A percentile compares a stretch with the other conserved stretches of the same genome.
Evolutionary conservation across 768 basidiomycete genomes (phyloP).

Genomic region (Leccinum pellstonianum): DNA sequence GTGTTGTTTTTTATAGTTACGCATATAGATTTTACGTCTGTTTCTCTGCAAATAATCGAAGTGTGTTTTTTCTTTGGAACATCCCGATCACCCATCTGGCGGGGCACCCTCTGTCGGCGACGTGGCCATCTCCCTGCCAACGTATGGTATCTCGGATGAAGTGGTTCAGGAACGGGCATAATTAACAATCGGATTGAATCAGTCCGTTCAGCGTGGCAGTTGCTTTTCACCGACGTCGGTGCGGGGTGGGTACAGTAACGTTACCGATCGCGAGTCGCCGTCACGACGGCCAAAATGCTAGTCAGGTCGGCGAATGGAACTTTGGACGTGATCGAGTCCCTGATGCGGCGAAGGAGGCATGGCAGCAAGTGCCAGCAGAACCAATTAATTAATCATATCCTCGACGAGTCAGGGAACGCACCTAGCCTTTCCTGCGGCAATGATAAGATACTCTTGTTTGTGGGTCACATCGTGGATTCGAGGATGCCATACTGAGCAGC

Average conservation of each 20-base stretch:
- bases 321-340: too few species aligned
- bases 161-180: background rate
- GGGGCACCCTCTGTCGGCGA: background rate
- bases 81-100: background rate
- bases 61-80: background rate
- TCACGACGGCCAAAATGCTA: background rate
- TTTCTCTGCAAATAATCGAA: background rate
- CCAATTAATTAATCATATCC: background rate
- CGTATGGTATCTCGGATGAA: background rate
- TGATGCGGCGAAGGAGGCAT: background rate
- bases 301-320: background rate
- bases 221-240: background rate
- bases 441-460: background rate
- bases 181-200: too few species aligned
- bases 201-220: too few species aligned
- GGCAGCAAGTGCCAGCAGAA: background rate
- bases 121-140: background rate
- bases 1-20: background rate
- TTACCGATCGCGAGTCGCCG: background rate
- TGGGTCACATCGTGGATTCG: background rate
- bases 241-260: background rate
- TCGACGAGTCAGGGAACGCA: background rate
- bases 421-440: background rate
- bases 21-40: background rate
- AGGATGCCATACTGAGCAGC: background rate